Evolutionary conservation across 352 stramenopile genomes (phyloP), one percentile per base, ranked within the genome.

Genomic region (Achlya hypogyna): DNA sequence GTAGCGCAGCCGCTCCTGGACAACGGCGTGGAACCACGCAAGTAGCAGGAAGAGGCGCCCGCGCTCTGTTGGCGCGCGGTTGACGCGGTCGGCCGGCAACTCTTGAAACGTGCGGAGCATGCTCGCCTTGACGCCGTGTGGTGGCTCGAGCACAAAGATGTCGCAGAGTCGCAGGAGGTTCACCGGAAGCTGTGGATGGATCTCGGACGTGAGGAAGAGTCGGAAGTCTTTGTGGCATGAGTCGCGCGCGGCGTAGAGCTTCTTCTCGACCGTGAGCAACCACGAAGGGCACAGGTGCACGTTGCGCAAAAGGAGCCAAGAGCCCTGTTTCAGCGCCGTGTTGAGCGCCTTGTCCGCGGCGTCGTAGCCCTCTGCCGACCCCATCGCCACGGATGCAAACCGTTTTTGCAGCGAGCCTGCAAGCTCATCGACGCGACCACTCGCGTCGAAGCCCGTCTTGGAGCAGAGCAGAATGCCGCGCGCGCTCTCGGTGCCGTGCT

Each of bases 281-380:
- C 97, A 99, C 38, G 88, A 93, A n/a, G 93, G 86, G 68, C 96
- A 99, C 43, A 99, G 76, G 74, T 99, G 98, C 25, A 98, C 92
- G 81, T 99, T 99, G 42, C 98, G 96, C 63, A 99, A 78, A 72
- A 99, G 82, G 12, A 99, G 82, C 97, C 97, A 99, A 28, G 82
- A 96, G 38, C 97, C 98, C 56, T 89, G 86, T 74, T 98, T 98
- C 8, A 97, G 77, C n/a, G 96, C 97, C 42, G 88, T 89, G 49
- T 91, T 89, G 58, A 99, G 75, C 18, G 95, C 82, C 64, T 93
- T 96, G 68, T 99, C 96, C 3, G 98, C 97, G 22, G 90, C 86
- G 45, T 93, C 87, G 65, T 96, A 99, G 28, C 96, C 96, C 79
- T 99, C 97, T 0, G 85, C 76, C 56, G 95, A 98, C 54, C 98